These are phyloP conservation scores for Cryomyces minteri DNA, from an alignment of 495 filamentous ascomycete species.

Conservation along the genomic window DNA sequence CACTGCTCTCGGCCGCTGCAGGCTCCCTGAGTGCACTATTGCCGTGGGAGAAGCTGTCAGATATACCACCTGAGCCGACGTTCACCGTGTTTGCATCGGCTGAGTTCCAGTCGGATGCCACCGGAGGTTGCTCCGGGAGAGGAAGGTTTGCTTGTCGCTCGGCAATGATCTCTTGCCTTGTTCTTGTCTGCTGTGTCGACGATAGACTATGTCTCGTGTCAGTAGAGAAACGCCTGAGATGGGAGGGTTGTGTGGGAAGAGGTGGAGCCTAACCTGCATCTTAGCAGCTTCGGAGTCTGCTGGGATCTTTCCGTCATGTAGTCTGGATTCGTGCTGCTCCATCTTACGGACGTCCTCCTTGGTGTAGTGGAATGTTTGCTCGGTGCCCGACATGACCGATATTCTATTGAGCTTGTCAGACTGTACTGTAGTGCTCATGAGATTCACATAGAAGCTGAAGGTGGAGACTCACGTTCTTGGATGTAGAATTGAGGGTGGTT, in stretches of 20 bases:
- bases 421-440: too few relatives aligned
- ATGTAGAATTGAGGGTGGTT: too few relatives aligned
- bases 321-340: conserved; percentile 26
- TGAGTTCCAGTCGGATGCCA: conserved; percentile 58
- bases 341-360: conserved; percentile 31
- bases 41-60: conserved; percentile 33
- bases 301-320: conserved; percentile 24
- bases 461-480: too few relatives aligned
- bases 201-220: neutral
- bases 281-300: conserved; percentile 28
- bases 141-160: conserved; percentile 51
- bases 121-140: conserved; percentile 58
- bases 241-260: neutral
- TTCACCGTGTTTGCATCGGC: conserved; percentile 47
- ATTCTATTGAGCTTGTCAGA: too few relatives aligned
- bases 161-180: conserved; percentile 45
- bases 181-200: neutral
- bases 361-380: conserved; percentile 31
- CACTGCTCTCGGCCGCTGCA: conserved; percentile 39
- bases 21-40: conserved; percentile 41
- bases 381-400: conserved; percentile 26
- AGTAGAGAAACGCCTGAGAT: neutral
- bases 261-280: neutral
- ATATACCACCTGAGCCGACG: conserved; percentile 40
- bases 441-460: too few relatives aligned